Conservation (phyloP, 75 land plant species). For the Adiantum capillusveneris region DNA sequence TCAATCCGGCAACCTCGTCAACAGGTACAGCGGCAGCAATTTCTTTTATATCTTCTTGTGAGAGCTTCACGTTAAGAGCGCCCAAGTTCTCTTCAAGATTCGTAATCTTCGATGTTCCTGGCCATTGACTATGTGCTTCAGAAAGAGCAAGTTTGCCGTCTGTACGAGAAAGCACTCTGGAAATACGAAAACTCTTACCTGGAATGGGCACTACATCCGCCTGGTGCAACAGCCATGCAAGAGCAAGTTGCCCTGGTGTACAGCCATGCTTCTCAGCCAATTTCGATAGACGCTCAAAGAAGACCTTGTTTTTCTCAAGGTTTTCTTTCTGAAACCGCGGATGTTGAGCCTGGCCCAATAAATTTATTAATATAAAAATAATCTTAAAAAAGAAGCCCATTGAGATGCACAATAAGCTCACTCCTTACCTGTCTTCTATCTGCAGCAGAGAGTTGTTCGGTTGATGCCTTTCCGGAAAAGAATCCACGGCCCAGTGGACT, state of each 20-base stretch:
- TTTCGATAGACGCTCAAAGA: slow-evolving; percentile 31
- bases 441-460: slow-evolving; percentile 19
- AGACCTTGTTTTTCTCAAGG: slow-evolving; percentile 47
- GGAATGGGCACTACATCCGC: slow-evolving; percentile 43
- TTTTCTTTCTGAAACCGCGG: slow-evolving; percentile 53
- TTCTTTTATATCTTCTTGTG: slow-evolving; percentile 33
- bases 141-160: no score
- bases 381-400: no score
- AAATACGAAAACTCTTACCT: no score
- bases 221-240: slow-evolving; percentile 58
- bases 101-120: slow-evolving; percentile 46
- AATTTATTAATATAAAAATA: no score
- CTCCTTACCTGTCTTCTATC: neutral
- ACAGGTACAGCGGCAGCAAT: slow-evolving; percentile 26
- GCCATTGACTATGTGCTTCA: no score
- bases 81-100: slow-evolving; percentile 42
- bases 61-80: slow-evolving; percentile 30
- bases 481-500: slow-evolving; percentile 39
- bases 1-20: slow-evolving; percentile 30
- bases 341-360: no score
- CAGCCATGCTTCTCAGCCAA: slow-evolving; percentile 39
- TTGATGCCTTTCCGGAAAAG: slow-evolving; percentile 33
- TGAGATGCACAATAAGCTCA: no score
- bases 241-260: slow-evolving; percentile 43
- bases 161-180: no score